Evolutionary conservation across 139 green algal species (phyloP).

Genomic region (Limnomonas spitsbergensis): DNA sequence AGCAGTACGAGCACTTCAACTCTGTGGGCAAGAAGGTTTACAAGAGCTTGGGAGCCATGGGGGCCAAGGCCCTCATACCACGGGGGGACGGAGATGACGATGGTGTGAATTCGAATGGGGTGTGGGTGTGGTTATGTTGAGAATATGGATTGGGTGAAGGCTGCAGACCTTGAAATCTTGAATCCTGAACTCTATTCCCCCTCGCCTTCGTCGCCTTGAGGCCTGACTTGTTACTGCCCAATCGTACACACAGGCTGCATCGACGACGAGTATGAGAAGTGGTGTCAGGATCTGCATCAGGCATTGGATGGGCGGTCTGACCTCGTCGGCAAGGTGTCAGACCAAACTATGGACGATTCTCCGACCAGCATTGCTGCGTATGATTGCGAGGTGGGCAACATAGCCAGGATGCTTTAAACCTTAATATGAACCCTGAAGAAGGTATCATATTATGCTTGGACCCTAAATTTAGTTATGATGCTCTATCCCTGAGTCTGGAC

Average conservation of each 20-base stretch:
- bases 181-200: no score
- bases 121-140: no score
- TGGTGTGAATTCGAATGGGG: no score
- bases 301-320: constrained; percentile 52
- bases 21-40: constrained; percentile 75
- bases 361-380: neutral
- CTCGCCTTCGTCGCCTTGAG: no score
- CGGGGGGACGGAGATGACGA: constrained; percentile 91
- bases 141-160: no score
- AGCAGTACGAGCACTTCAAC: constrained; percentile 98
- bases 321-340: constrained; percentile 35
- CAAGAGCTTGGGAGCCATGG: constrained; percentile 64
- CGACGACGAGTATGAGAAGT: constrained; percentile 93
- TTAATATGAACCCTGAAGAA: no score
- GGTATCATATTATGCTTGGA: no score
- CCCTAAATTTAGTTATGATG: no score
- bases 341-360: constrained; percentile 13
- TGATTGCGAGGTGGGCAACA: constrained; percentile 16
- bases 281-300: constrained; percentile 61
- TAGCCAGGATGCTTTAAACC: no score
- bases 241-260: constrained; percentile 50
- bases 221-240: no score
- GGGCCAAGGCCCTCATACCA: constrained; percentile 59
- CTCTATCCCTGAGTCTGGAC: no score
- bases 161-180: no score